Evolutionary conservation across 495 filamentous ascomycete species (phyloP).

Genomic region (Cladorrhinum samala): DNA sequence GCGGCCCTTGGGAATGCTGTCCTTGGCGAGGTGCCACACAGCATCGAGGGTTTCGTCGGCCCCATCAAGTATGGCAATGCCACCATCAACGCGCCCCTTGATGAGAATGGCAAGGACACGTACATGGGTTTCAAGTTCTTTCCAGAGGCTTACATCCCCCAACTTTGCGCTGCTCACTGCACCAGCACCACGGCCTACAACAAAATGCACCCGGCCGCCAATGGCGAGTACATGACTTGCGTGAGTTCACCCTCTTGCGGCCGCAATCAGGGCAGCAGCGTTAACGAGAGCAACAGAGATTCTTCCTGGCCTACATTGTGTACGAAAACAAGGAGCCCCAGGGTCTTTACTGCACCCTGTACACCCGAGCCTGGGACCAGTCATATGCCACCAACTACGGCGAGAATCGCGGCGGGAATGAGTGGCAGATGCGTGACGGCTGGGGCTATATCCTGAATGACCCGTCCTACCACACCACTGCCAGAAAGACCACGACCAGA

Average conservation of each 20-base stretch:
- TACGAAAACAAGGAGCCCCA: conserved; percentile 4
- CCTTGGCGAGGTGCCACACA: not conserved
- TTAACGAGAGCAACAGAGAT: conserved; percentile 7
- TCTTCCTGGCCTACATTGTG: conserved; percentile 16
- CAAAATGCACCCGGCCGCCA: conserved; percentile 6
- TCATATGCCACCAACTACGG: conserved; percentile 16
- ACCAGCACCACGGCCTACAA: conserved; percentile 14
- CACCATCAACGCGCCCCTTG: conserved; percentile 16
- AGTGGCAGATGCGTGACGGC: conserved; percentile 1
- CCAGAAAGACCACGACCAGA: not conserved
- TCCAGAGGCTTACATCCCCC: conserved; percentile 12
- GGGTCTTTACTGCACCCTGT: conserved; percentile 15
- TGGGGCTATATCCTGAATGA: conserved; percentile 8
- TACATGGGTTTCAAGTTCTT: conserved; percentile 17
- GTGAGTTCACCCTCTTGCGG: conserved; percentile 1
- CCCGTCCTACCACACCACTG: not conserved
- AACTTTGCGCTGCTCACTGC: conserved; percentile 15
- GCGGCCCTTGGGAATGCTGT: not conserved
- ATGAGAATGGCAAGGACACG: conserved; percentile 11
- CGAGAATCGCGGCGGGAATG: not conserved
- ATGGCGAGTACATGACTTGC: conserved; percentile 9
- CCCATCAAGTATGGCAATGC: conserved; percentile 11
- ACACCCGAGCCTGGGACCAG: conserved; percentile 10
- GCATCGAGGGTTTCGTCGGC: conserved; percentile 12
- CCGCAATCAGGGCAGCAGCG: not conserved